Conservation (phyloP, 208 protist genomes). For the Trypanosoma cruzi region DNA sequence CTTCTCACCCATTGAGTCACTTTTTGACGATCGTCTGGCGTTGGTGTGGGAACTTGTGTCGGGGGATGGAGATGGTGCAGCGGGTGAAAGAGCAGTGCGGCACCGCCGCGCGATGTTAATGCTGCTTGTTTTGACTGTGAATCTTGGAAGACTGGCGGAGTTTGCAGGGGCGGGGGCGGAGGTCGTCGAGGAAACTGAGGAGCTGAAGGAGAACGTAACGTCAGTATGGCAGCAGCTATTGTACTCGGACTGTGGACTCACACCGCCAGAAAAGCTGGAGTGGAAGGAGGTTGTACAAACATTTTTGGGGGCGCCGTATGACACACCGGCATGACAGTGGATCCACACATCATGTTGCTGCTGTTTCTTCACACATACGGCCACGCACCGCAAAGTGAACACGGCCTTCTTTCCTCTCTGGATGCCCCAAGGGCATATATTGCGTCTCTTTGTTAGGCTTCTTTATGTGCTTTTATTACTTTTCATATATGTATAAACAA, state of each 20-base stretch:
- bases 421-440: no score
- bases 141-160: conserved; percentile 46
- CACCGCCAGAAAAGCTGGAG: conserved; percentile 43
- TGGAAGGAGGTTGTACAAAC: conserved; percentile 48
- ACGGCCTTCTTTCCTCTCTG: no score
- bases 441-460: no score
- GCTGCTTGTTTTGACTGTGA: conserved; percentile 69
- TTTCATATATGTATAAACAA: not conserved
- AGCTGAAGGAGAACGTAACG: conserved; percentile 55
- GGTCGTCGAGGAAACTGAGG: conserved; percentile 38
- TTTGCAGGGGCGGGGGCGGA: conserved; percentile 35
- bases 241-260: conserved; percentile 40
- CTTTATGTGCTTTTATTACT: conserved; percentile 20
- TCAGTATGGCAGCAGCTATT: conserved; percentile 56
- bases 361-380: no score
- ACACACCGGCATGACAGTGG: conserved; percentile 25
- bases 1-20: conserved; percentile 50
- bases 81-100: conserved; percentile 7
- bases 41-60: conserved; percentile 31
- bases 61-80: conserved; percentile 5
- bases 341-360: not conserved
- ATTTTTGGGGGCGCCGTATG: conserved; percentile 68
- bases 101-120: conserved; percentile 55
- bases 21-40: conserved; percentile 52
- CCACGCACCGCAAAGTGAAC: no score